These are phyloP conservation scores for Talaromyces verruculosus DNA, from an alignment of 2,329 filamentous ascomycete species.

Conservation along the genomic window DNA sequence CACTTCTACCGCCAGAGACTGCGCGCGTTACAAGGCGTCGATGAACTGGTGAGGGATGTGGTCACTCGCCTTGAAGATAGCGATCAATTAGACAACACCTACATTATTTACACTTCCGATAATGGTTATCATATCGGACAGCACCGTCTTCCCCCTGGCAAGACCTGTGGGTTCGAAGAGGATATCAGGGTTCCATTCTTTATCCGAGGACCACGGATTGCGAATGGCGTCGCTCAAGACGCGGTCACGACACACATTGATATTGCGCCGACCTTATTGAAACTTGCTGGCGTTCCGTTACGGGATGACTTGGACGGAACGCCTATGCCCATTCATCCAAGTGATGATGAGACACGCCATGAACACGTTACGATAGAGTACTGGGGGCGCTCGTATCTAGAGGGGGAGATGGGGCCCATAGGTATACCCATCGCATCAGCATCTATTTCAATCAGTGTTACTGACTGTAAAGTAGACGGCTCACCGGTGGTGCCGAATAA, in stretches of 20 bases:
- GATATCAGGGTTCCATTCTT: constrained; percentile 62
- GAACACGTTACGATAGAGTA: constrained; percentile 62
- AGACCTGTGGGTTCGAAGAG: constrained; percentile 59
- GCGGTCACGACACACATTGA: constrained; percentile 64
- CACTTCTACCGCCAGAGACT: constrained; percentile 54
- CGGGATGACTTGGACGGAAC: constrained; percentile 58
- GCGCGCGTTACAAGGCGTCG: constrained; percentile 54
- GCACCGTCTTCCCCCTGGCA: constrained; percentile 59
- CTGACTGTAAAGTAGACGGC: constrained; percentile 23
- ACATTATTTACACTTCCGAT: constrained; percentile 62
- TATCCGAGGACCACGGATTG: constrained; percentile 59
- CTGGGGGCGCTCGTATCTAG: constrained; percentile 48
- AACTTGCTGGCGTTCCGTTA: constrained; percentile 41
- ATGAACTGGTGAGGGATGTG: constrained; percentile 54
- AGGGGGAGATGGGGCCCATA: constrained; percentile 32
- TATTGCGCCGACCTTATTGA: constrained; percentile 61
- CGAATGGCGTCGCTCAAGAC: constrained; percentile 42
- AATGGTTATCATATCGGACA: constrained; percentile 64
- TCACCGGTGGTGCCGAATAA: constrained; percentile 32
- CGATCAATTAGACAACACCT: constrained; percentile 53
- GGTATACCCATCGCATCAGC: constrained; percentile 25
- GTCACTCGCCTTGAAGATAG: constrained; percentile 44
- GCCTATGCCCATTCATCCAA: constrained; percentile 45
- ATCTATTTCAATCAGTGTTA: not conserved
- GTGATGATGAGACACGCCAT: constrained; percentile 34